A percentile compares a stretch with the other conserved stretches of the same genome.
These are phyloP conservation scores for Talaromyces wortmannii DNA, from an alignment of 495 filamentous ascomycete genomes.

Conservation along the genomic window DNA sequence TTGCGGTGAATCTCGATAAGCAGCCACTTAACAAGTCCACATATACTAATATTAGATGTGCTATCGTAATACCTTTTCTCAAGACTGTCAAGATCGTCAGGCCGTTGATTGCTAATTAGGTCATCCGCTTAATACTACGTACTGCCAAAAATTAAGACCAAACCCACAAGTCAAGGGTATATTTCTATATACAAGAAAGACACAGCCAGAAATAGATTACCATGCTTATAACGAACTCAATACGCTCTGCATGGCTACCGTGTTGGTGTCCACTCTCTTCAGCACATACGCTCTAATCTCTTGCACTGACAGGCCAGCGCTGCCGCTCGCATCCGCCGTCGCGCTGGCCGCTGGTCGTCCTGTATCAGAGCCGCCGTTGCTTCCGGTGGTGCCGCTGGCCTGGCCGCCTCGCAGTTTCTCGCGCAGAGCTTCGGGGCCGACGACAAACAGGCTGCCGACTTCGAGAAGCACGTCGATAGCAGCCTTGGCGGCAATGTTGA, in stretches of 20 bases:
- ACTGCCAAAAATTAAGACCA: not conserved
- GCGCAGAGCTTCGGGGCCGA: constrained; percentile 79
- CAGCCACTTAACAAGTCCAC: not conserved
- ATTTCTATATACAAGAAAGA: not conserved
- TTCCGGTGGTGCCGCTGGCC: constrained; percentile 15
- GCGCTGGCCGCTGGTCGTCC: not conserved
- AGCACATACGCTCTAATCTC: constrained; percentile 82
- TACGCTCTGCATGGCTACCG: constrained; percentile 72
- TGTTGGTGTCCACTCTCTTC: constrained; percentile 74
- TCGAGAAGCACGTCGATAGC: constrained; percentile 81
- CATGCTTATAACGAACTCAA: constrained; percentile 47
- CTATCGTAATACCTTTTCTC: no score
- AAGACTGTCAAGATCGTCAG: no score
- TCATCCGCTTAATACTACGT: not conserved
- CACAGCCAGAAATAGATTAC: not conserved
- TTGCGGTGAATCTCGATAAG: not conserved
- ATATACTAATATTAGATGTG: not conserved
- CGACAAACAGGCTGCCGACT: constrained; percentile 94
- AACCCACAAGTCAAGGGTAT: not conserved
- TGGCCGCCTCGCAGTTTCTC: constrained; percentile 62
- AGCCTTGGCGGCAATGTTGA: constrained; percentile 31
- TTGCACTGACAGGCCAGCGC: constrained; percentile 42
- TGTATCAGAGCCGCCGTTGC: not conserved
- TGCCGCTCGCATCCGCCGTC: constrained; percentile 9
- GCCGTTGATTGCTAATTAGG: not conserved